Base-by-base conservation (phyloP, 768 basidiomycete species). In the Auricularia sp. region DNA sequence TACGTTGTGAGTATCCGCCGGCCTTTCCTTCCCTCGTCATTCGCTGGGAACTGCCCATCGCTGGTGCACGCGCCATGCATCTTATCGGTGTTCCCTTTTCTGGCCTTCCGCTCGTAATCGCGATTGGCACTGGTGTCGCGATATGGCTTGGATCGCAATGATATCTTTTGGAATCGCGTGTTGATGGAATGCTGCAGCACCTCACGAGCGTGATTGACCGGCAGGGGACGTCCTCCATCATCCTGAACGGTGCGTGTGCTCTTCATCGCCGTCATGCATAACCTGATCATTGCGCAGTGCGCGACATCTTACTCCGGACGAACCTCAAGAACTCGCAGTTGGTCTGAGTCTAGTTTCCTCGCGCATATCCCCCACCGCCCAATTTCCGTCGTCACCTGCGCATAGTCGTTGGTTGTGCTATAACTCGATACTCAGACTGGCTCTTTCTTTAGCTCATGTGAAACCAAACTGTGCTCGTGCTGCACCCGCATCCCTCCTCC, bases 1-100 rank as follows among this genome's bases (percentile, higher is more conserved):
- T 88, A 86, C 71, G 56, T 59, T 33, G 56, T 59, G 34, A 29
- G 56, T 59, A 84, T 58, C 29, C 54, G 54, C 54, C 54, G 29
- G 66, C 42, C 45, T 37, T 33, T 51, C 16, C 18, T 14, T 42
- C 39, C 8, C 13, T 42, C 39, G 13, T 42, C 13, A 7, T 42
- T 14, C 8, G 39, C 39, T 42, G 39, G 8, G 39, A 7, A 42
- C 13, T 5, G 39, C 39, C 8, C 13, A 42, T 42, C 39, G 39
- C 39, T 42, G 8, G 39, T 14, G 7, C 8, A 14, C 39, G 39
- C 39, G 39, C 39, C 39, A 42, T 42, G 39, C 39, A 42, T 42
- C 39, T 42, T 42, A 42, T 7, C 8, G 39, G 39, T 42, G 39
- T 42, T 42, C 8, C 39, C 39, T 14, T 7, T 42, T 42, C 7